Evolutionary conservation across 2,329 filamentous ascomycete species (phyloP).

Genomic region (Curvularia lunata): DNA sequence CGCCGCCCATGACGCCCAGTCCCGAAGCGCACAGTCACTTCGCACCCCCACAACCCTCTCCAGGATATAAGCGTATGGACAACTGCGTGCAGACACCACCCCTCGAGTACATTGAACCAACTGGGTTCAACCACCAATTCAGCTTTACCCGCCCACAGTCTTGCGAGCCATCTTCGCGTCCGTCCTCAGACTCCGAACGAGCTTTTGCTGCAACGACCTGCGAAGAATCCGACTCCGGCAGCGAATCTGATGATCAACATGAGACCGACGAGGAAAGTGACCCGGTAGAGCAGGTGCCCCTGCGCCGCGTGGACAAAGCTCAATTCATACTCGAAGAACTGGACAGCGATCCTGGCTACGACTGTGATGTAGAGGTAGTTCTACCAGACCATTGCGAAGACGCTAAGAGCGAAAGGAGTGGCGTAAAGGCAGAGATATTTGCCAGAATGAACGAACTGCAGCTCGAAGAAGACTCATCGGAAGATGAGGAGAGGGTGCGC

Average conservation of each 20-base stretch:
- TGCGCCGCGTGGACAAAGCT: slow-evolving; percentile 37
- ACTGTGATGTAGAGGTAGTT: slow-evolving; percentile 53
- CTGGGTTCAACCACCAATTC: slow-evolving; percentile 44
- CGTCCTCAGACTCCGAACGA: slow-evolving; percentile 47
- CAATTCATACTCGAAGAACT: slow-evolving; percentile 55
- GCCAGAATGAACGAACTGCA: slow-evolving; percentile 45
- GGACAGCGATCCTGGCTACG: slow-evolving; percentile 47
- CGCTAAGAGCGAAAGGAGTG: slow-evolving; percentile 46
- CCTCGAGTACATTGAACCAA: slow-evolving; percentile 48
- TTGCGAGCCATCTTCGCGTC: slow-evolving; percentile 45
- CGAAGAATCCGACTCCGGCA: slow-evolving; percentile 38
- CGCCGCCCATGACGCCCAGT: slow-evolving; percentile 48
- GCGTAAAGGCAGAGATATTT: slow-evolving; percentile 40
- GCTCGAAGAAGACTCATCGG: slow-evolving; percentile 43
- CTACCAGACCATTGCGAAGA: slow-evolving; percentile 55
- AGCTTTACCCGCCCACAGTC: slow-evolving; percentile 47
- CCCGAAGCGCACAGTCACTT: slow-evolving; percentile 36
- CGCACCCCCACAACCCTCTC: slow-evolving; percentile 41
- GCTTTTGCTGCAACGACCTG: slow-evolving; percentile 39
- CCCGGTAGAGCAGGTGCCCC: slow-evolving; percentile 31
- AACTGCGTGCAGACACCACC: slow-evolving; percentile 46
- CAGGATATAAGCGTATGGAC: slow-evolving; percentile 44
- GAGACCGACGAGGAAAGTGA: slow-evolving; percentile 40
- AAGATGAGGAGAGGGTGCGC: slow-evolving; percentile 38
- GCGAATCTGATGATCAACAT: slow-evolving; percentile 28